These are phyloP conservation scores for Sordariomycetes sp. DNA, from an alignment of 2,329 filamentous ascomycete genomes.

Conservation along the genomic window DNA sequence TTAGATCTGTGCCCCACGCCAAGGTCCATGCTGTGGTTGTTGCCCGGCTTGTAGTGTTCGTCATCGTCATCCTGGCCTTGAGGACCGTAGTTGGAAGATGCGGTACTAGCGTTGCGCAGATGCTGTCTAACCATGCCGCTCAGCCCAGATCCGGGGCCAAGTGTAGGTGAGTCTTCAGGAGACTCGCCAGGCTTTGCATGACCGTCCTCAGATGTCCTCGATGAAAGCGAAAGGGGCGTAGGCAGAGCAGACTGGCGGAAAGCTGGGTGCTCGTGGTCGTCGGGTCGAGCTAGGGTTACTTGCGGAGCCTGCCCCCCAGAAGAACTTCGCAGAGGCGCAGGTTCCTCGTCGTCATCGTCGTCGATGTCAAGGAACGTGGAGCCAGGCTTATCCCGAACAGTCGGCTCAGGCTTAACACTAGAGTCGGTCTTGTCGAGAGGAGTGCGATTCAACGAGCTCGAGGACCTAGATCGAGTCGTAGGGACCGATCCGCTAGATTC, in stretches of 20 bases:
- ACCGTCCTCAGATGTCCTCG: conserved; percentile 17
- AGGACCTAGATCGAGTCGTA: conserved; percentile 34
- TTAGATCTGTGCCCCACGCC: conserved; percentile 26
- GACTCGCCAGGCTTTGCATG: conserved; percentile 4
- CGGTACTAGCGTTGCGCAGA: conserved; percentile 69
- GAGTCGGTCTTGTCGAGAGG: conserved; percentile 21
- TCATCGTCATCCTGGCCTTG: not conserved
- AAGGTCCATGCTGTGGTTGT: conserved; percentile 10
- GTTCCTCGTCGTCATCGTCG: conserved; percentile 20
- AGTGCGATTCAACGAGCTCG: conserved; percentile 31
- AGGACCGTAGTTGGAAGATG: conserved; percentile 66
- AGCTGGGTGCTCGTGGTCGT: conserved; percentile 46
- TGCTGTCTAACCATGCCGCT: conserved; percentile 80
- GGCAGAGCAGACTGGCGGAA: conserved; percentile 36
- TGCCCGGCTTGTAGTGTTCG: conserved; percentile 5
- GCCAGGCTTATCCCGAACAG: conserved; percentile 20
- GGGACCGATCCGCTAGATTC: conserved; percentile 33
- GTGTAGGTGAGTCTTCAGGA: conserved; percentile 63
- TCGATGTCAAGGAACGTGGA: conserved; percentile 36
- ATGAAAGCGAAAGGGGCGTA: conserved; percentile 28
- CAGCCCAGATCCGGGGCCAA: conserved; percentile 61
- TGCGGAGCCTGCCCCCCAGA: conserved; percentile 18
- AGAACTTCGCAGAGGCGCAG: conserved; percentile 2
- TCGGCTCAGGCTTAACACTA: conserved; percentile 16
- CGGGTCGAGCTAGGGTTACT: conserved; percentile 33